Conservation (phyloP, 2,329 filamentous ascomycete genomes). For the Aspergillus brasiliensis region DNA sequence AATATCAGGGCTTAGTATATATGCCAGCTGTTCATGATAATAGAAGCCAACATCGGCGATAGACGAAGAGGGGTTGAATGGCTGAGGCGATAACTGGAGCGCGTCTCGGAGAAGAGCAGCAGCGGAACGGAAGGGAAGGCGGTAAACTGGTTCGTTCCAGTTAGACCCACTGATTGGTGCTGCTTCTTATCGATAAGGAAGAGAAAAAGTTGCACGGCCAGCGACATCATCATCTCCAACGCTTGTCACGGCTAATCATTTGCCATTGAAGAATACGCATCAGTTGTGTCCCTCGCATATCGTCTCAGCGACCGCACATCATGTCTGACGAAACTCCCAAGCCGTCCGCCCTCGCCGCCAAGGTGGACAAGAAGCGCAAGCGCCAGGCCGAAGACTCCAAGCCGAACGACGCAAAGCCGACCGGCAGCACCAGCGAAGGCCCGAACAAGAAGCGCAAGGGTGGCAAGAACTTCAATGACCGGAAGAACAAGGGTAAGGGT, state of each 20-base stretch:
- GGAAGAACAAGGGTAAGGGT: conserved; percentile 24
- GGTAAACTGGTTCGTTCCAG: background rate
- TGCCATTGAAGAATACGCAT: background rate
- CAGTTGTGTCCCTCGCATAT: background rate
- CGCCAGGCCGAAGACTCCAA: conserved; percentile 38
- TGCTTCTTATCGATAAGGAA: conserved; percentile 24
- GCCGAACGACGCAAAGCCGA: conserved; percentile 25
- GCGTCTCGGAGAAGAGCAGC: background rate
- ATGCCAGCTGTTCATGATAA: background rate
- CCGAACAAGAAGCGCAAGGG: conserved; percentile 35
- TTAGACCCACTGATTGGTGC: conserved; percentile 8
- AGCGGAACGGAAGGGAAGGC: background rate
- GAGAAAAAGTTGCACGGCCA: conserved; percentile 18
- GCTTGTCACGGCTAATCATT: background rate
- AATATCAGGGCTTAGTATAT: background rate
- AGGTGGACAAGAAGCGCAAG: conserved; percentile 45
- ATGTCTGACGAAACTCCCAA: conserved; percentile 23
- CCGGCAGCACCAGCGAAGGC: conserved; percentile 26
- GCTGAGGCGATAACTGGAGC: background rate
- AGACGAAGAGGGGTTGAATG: conserved; percentile 4
- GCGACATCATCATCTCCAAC: conserved; percentile 3
- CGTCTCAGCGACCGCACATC: background rate
- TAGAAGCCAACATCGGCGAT: background rate
- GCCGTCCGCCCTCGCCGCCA: conserved; percentile 33
- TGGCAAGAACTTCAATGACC: conserved; percentile 21